Base-by-base conservation (phyloP, 345 rosid species). In the Sapria himalayana region DNA sequence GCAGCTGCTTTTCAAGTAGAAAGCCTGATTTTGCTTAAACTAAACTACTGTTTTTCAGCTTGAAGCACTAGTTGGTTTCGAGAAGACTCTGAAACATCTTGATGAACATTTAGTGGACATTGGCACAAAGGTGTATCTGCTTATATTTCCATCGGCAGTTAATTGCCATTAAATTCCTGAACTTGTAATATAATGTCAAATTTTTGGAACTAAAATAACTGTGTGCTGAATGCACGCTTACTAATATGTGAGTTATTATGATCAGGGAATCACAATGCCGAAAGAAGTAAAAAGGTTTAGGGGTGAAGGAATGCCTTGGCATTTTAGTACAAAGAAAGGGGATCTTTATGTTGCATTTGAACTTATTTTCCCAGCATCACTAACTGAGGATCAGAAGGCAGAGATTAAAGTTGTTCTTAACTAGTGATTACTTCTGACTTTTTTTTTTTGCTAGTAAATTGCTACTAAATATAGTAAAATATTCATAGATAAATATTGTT, bases 231-330 rank as follows among this genome's bases (percentile, higher is more conserved):
- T n/a, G n/a, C n/a, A n/a, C n/a, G n/a, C n/a, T n/a, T n/a, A n/a
- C n/a, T n/a, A n/a, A n/a, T n/a, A n/a, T n/a, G n/a, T n/a, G n/a
- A n/a, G n/a, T n/a, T n/a, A n/a, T n/a, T n/a, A 8, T 62, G 23
- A 29, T 21, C 74, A 91, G 99, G 94, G 78, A 53, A 71, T 91
- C 36, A 91, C 89, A 1, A 84, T 80, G 58, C 96, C 99, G 0
- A 91, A 91, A 56, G 85, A 77, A 62, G 89, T 84, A 59, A 66
- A 65, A 36, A 91, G 72, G 69, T 69, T 84, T 41, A 84, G 71
- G 68, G 98, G 86, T 14, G 95, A 89, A 70, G 99, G 99, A 29
- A 89, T 89, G 99, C 95, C 95, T 9, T 45, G 74, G 65, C 84
- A 84, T 59, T 66, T 51, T 43, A 84, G 89, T 61, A 71, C 53